phyloP scores from a whole-genome alignment of 1,139 yeast genomes.

The Blastobotrys arbuscula region DNA sequence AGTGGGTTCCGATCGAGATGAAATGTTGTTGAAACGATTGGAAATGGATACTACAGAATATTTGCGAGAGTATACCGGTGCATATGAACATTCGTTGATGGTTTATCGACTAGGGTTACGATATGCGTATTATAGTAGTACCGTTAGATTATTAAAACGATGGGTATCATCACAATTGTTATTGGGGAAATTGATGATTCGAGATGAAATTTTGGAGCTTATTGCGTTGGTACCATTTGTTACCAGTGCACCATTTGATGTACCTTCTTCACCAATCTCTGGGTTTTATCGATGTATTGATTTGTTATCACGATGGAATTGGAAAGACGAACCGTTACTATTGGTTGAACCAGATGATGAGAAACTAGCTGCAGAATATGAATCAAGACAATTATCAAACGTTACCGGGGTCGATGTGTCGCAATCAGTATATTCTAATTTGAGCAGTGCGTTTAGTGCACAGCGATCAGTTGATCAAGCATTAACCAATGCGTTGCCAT shows the following conservation, averaged over 20 bases:
- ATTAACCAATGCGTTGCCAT: constrained; percentile 62
- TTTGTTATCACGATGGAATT: constrained; percentile 81
- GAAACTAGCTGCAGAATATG: constrained; percentile 38
- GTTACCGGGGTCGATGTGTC: constrained; percentile 56
- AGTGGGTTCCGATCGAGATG: constrained; percentile 78
- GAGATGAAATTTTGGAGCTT: constrained; percentile 76
- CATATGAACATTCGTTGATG: constrained; percentile 78
- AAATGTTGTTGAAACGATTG: constrained; percentile 53
- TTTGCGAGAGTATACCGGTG: constrained; percentile 57
- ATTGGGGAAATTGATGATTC: constrained; percentile 48
- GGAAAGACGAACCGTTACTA: constrained; percentile 83
- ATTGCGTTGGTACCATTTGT: constrained; percentile 80
- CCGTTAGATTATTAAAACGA: constrained; percentile 75
- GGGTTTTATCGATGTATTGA: constrained; percentile 75
- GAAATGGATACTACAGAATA: constrained; percentile 16
- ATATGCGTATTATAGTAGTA: constrained; percentile 69
- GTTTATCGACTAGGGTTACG: constrained; percentile 65
- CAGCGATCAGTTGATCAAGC: constrained; percentile 75
- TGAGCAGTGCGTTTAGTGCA: constrained; percentile 58
- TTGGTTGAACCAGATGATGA: constrained; percentile 48
- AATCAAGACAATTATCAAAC: constrained; percentile 21
- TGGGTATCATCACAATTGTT: constrained; percentile 65
- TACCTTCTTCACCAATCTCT: constrained; percentile 71
- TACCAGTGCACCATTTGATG: constrained; percentile 74
- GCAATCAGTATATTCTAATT: constrained; percentile 54